A percentile compares a stretch with the other conserved stretches of the same genome.
Evolutionary conservation across 176 grass and related monocot genomes (phyloP).

Genomic region (Coix lacrymajobi): DNA sequence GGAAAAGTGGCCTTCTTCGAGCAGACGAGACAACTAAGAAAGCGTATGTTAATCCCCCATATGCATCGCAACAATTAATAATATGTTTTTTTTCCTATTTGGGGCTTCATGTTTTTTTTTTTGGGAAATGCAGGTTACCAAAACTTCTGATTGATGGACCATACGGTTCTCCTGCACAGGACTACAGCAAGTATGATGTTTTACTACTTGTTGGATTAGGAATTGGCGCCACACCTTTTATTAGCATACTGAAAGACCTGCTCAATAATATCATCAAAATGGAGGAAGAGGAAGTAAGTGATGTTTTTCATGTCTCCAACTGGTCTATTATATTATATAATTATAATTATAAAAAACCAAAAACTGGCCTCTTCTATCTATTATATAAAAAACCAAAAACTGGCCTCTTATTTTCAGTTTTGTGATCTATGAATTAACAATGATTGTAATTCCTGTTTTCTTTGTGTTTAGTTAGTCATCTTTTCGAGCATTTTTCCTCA

Average conservation of each 20-base stretch:
- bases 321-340: neutral
- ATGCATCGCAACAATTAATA: slow-evolving; percentile 13
- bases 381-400: neutral
- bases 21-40: slow-evolving; percentile 84
- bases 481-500: neutral
- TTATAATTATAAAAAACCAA: too few species aligned
- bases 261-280: slow-evolving; percentile 76
- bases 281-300: slow-evolving; percentile 70
- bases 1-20: slow-evolving; percentile 94
- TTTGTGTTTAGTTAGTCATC: slow-evolving; percentile 5
- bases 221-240: slow-evolving; percentile 92
- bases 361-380: too few species aligned
- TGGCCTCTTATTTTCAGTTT: neutral
- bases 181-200: slow-evolving; percentile 91
- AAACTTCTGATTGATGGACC: slow-evolving; percentile 97
- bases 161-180: slow-evolving; percentile 89
- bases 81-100: slow-evolving; percentile 2
- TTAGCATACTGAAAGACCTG: slow-evolving; percentile 85
- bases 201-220: slow-evolving; percentile 87
- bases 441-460: neutral
- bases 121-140: slow-evolving; percentile 64
- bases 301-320: neutral
- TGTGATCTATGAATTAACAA: neutral
- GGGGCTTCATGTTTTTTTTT: slow-evolving; percentile 4
- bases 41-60: slow-evolving; percentile 36